Evolutionary conservation across 306 rosid genomes (phyloP), one percentile per base, ranked within the genome.

Genomic region (Castanospermum australe): DNA sequence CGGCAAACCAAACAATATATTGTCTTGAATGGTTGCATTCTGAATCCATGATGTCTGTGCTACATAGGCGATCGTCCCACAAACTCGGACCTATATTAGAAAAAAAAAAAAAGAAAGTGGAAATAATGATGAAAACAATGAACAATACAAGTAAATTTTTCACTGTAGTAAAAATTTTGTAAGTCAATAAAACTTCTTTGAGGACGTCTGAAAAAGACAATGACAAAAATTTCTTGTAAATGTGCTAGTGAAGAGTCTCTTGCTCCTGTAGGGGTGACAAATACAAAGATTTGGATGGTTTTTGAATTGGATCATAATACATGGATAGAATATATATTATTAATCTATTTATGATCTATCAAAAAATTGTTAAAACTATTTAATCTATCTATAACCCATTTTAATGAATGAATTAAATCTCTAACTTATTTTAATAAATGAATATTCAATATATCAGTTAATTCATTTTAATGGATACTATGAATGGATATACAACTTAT

Each of bases 21-120:
- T 93, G 41, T 93, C 97, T 80, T 93, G 85, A 35, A 93, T 88
- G 30, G 95, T 91, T 76, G 90, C 98, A 75, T 90, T 93, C 78
- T 93, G 98, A 82, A 93, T 93, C 97, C 98, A 93, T 73, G 98
- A 91, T 64, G 98, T 93, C 76, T 93, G 98, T 56, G 98, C 92
- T 48, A 93, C 98, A 77, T 90, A 93, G 5, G 95, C 97, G 0
- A 90, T 82, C 24, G 73, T 88, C 56, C 98, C 98, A 56, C 93
- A 87, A 68, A 93, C 97, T 79, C 82, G 79, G 4, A 93, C 92
- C 98, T 93, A 84, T 33, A 67, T 50, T 55, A 47, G 36, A 65
- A 77, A 35, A 57, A 45, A 14, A 2, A 5, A 2, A 18, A 2
- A 1, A 39, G 1, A 0, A 36, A 14, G 5, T n/a, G 47, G 21